Evolutionary conservation across 148 eudicot species (phyloP).

Genomic region (Mesembryanthemum crystallinum): DNA sequence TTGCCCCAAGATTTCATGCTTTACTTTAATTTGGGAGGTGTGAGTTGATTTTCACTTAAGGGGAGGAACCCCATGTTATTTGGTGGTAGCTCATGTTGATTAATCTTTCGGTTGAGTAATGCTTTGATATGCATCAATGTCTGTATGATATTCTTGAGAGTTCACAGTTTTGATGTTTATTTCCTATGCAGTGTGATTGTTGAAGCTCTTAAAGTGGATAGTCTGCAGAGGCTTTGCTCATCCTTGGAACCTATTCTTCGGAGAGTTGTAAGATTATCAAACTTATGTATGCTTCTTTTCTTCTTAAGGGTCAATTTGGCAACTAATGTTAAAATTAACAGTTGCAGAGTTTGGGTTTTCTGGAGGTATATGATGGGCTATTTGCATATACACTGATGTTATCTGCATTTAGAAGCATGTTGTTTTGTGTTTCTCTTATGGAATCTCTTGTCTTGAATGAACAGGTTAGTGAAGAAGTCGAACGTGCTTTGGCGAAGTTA

Average conservation of each 20-base stretch:
- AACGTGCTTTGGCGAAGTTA: conserved; percentile 89
- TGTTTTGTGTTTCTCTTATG: background rate
- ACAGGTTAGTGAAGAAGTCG: conserved; percentile 98
- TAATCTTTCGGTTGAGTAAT: background rate
- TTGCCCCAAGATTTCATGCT: background rate
- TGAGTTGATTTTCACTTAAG: background rate
- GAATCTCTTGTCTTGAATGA: conserved; percentile 13
- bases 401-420: background rate
- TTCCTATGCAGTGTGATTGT: conserved; percentile 77
- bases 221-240: conserved; percentile 93
- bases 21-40: background rate
- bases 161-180: background rate
- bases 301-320: conserved; percentile 1
- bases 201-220: conserved; percentile 96
- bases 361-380: background rate
- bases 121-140: background rate
- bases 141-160: background rate
- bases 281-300: conserved; percentile 33
- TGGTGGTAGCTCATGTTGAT: background rate
- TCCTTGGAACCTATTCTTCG: conserved; percentile 96
- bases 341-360: background rate
- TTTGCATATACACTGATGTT: background rate
- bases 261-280: conserved; percentile 80
- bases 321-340: background rate
- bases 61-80: too few relatives aligned